Conservation (phyloP, 345 rosid genomes). For the Ricinus communis region DNA sequence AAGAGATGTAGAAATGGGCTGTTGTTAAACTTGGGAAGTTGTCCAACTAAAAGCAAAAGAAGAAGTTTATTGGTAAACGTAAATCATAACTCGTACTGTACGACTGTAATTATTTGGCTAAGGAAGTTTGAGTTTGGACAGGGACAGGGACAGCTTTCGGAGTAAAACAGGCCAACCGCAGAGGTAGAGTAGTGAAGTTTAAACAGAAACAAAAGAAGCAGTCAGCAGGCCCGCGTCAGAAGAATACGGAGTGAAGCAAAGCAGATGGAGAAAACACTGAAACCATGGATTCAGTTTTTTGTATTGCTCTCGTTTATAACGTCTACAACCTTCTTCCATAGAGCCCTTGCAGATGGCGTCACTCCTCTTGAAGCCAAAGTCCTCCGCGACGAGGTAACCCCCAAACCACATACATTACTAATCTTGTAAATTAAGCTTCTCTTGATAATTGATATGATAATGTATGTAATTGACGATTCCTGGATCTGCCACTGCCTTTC, state of each 20-base stretch:
- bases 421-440: not conserved
- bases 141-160: no score
- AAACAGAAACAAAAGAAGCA: not conserved
- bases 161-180: no score
- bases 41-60: no score
- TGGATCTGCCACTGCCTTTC: slow-evolving; percentile 2
- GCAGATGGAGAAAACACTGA: slow-evolving; percentile 17
- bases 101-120: no score
- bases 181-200: no score
- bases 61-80: no score
- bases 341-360: slow-evolving; percentile 61
- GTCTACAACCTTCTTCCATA: slow-evolving; percentile 25
- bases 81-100: no score
- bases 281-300: slow-evolving; percentile 1
- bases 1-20: no score
- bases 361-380: slow-evolving; percentile 68
- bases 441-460: not conserved
- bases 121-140: no score
- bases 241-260: not conserved
- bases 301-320: not conserved
- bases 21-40: no score
- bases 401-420: not conserved
- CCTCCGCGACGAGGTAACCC: slow-evolving; percentile 81
- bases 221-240: no score
- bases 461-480: not conserved